phyloP scores from a whole-genome alignment of 148 eudicot genomes.

The Rhododendron simsii region DNA sequence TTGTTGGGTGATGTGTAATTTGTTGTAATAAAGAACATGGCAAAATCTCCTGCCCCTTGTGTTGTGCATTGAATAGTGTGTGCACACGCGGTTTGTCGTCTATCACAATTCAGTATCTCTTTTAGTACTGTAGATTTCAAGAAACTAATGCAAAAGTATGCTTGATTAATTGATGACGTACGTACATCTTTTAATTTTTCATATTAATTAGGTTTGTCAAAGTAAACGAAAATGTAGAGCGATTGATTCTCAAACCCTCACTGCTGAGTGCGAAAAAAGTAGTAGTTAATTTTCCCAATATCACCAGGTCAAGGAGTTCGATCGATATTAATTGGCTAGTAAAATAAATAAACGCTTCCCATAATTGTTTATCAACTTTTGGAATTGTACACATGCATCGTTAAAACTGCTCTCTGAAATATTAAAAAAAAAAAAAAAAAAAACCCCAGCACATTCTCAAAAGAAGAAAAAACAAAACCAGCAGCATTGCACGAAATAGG shows the following conservation, averaged over 20 bases:
- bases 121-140: background rate
- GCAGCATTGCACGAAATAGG: too few relatives aligned
- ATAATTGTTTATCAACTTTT: background rate
- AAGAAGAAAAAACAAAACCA: too few relatives aligned
- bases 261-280: background rate
- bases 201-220: background rate
- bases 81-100: background rate
- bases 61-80: background rate
- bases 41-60: constrained; percentile 1
- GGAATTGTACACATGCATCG: background rate
- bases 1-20: background rate
- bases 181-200: background rate
- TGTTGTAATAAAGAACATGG: constrained; percentile 1
- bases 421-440: too few relatives aligned
- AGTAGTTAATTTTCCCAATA: background rate
- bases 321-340: background rate
- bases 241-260: background rate
- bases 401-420: background rate
- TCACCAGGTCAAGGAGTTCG: background rate
- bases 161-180: background rate
- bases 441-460: background rate
- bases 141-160: background rate
- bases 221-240: background rate
- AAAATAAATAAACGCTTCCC: background rate
- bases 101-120: background rate